These are phyloP conservation scores for Agaricales sp. DNA, from an alignment of 1,284 basidiomycete species.

Conservation along the genomic window DNA sequence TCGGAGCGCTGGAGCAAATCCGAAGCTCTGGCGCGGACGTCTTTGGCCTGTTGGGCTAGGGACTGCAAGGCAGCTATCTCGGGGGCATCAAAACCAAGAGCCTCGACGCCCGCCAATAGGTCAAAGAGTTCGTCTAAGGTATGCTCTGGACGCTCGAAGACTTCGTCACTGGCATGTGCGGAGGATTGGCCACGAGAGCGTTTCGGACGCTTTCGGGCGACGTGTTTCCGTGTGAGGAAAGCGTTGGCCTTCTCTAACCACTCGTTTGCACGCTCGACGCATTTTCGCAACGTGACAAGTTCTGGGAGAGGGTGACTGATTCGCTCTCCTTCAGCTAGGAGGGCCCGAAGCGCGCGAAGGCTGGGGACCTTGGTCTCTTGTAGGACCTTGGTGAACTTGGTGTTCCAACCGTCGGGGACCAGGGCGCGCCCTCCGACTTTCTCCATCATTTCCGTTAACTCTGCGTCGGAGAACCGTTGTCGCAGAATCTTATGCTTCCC, in stretches of 20 bases:
- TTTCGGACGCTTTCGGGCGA: constrained; percentile 57
- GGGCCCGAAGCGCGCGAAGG: constrained; percentile 65
- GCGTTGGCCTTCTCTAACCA: constrained; percentile 76
- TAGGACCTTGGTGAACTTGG: constrained; percentile 61
- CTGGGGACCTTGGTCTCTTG: constrained; percentile 59
- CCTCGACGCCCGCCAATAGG: constrained; percentile 60
- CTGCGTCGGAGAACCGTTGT: constrained; percentile 75
- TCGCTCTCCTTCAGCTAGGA: constrained; percentile 81
- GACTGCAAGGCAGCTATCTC: constrained; percentile 54
- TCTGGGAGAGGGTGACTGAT: constrained; percentile 72
- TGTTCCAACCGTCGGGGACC: constrained; percentile 68
- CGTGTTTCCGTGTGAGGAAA: constrained; percentile 59
- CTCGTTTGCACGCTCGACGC: constrained; percentile 71
- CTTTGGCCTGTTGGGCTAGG: constrained; percentile 57
- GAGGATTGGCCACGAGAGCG: constrained; percentile 42
- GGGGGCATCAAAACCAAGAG: constrained; percentile 69
- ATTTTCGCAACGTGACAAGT: constrained; percentile 62
- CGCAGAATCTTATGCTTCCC: constrained; percentile 56
- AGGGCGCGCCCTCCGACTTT: constrained; percentile 65
- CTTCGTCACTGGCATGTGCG: constrained; percentile 36
- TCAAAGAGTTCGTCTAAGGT: constrained; percentile 56
- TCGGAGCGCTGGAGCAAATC: constrained; percentile 35
- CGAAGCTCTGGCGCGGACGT: constrained; percentile 45
- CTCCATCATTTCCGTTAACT: constrained; percentile 58
- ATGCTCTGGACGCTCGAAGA: constrained; percentile 57